Evolutionary conservation across 495 filamentous ascomycete species (phyloP).

Genomic region (Aspergillus taichungensis): DNA sequence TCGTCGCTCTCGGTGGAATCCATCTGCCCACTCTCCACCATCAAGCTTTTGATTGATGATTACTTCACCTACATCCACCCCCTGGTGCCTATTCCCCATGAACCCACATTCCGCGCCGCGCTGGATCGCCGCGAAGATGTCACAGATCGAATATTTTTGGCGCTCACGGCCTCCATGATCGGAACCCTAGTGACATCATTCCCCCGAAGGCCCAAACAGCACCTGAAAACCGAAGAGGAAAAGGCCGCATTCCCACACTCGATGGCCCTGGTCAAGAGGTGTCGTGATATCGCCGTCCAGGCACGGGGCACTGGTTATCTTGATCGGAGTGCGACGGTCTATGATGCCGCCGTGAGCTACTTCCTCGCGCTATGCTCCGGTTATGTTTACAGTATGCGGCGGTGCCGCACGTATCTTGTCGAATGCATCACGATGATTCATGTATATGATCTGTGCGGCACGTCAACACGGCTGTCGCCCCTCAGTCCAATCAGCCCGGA

Average conservation of each 20-base stretch:
- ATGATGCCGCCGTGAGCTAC: conserved; percentile 82
- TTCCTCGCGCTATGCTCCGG: conserved; percentile 63
- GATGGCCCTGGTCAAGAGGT: conserved; percentile 62
- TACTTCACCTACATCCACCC: conserved; percentile 89
- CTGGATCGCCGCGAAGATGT: conserved; percentile 63
- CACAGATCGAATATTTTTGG: conserved; percentile 59
- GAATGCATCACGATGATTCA: conserved; percentile 67
- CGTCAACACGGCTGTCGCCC: conserved; percentile 21
- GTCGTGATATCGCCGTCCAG: conserved; percentile 60
- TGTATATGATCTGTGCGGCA: conserved; percentile 53
- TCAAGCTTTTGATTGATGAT: conserved; percentile 69
- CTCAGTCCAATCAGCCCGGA: conserved; percentile 17
- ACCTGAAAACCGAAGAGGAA: conserved; percentile 53
- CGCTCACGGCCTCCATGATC: conserved; percentile 75
- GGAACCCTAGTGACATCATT: conserved; percentile 69
- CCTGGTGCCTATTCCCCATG: conserved; percentile 76
- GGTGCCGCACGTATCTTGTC: conserved; percentile 59
- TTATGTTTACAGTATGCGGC: conserved; percentile 59
- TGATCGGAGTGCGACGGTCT: conserved; percentile 56
- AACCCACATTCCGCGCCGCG: conserved; percentile 69
- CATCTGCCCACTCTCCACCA: conserved; percentile 60
- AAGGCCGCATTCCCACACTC: conserved; percentile 49
- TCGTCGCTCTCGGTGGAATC: conserved; percentile 49
- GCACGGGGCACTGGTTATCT: conserved; percentile 64
- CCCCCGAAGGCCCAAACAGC: conserved; percentile 62